Base-by-base conservation (phyloP, 2,329 filamentous ascomycete genomes). In the Neocucurbitaria cava region DNA sequence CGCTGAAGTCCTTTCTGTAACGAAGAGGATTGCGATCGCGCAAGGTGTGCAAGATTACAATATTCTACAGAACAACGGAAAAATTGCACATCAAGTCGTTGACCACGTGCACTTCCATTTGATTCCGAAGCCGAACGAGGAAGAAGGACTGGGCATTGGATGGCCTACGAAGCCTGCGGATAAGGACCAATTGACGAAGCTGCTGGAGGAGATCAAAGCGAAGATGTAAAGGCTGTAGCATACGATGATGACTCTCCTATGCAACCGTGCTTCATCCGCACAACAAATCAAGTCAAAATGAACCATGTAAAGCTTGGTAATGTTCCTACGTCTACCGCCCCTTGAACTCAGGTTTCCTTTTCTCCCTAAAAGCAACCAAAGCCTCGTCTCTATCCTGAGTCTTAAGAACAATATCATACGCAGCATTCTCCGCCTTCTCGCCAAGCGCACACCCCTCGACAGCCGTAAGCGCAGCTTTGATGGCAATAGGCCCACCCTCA, bases 51-150 rank as follows among this genome's bases (percentile, higher is more conserved):
- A 82, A 46, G 85, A 98, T 76, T 99, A 92, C 83, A 99, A 99
- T 73, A 85, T 99, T 44, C 81, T 99, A 55, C 95, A 99, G 81
- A 99, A 99, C 80, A 99, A 99, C 72, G 95, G 95, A 47, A 82
- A 85, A 20, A 85, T 94, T 69, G 95, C 95, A 17, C 95, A 99
- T 77, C 95, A 98, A 80, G 82, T 89, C 61, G 94, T 99, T 58
- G 89, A 92, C 65, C 95, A 99, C 79, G 94, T 96, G 64, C 93
- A 97, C 76, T 94, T 99, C 78, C 95, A 99, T 73, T 89, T 98
- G 87, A 99, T 99, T 59, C 95, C 95, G 31, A 99, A 99, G 83
- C 94, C 95, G 46, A 96, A 91, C 70, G 81, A 88, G 68, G 71
- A 82, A 31, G 90, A 98, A 75, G 95, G 95, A 6, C 81, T 99